Evolutionary conservation across 129 eudicot species (phyloP).

Genomic region (Solidago caesia): DNA sequence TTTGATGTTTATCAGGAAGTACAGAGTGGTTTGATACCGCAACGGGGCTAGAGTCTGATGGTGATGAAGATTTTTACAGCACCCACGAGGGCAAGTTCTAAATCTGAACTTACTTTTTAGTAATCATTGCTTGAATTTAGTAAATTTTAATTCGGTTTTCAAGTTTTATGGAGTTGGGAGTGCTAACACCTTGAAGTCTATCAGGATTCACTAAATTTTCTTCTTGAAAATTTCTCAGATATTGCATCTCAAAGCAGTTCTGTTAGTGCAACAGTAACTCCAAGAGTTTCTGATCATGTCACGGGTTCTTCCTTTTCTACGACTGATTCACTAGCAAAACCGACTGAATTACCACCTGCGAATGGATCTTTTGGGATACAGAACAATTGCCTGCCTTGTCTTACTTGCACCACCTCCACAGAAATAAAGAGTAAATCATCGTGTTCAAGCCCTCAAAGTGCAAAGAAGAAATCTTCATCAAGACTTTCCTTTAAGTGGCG

Average conservation of each 20-base stretch:
- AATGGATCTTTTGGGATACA: slow-evolving; percentile 53
- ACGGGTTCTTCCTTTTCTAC: slow-evolving; percentile 31
- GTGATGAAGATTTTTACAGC: slow-evolving; percentile 84
- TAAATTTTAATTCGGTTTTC: neutral
- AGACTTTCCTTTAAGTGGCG: slow-evolving; percentile 73
- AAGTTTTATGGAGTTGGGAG: neutral
- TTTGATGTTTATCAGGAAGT: slow-evolving; percentile 47
- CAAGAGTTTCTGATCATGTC: slow-evolving; percentile 52
- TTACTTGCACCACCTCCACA: slow-evolving; percentile 51
- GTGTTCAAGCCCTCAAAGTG: slow-evolving; percentile 60
- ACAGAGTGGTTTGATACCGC: slow-evolving; percentile 76
- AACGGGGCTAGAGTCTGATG: slow-evolving; percentile 57
- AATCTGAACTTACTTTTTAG: neutral
- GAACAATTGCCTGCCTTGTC: slow-evolving; percentile 76
- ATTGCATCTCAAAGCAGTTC: slow-evolving; percentile 61
- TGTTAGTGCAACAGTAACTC: slow-evolving; percentile 64
- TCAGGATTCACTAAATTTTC: neutral
- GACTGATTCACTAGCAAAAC: slow-evolving; percentile 36
- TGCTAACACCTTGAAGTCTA: neutral
- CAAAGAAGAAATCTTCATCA: slow-evolving; percentile 49
- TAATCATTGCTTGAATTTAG: neutral
- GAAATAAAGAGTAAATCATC: slow-evolving; percentile 53
- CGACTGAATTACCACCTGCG: slow-evolving; percentile 22
- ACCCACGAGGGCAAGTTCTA: slow-evolving; percentile 60
- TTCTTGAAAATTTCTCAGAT: slow-evolving; percentile 40